Evolutionary conservation across 352 stramenopile genomes (phyloP).

Genomic region (Phytophthora sp.): DNA sequence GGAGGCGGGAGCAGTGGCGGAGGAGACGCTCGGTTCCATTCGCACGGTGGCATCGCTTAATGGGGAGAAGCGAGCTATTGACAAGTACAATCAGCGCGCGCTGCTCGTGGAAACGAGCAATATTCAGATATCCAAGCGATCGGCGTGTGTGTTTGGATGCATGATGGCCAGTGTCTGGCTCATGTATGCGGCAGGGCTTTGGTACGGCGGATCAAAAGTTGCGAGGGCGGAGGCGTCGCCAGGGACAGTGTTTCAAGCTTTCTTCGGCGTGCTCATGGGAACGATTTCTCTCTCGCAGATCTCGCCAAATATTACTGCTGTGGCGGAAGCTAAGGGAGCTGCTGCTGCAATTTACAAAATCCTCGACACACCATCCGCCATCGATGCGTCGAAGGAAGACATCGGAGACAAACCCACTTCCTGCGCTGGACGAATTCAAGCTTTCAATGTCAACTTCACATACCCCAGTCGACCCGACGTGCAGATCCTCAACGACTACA

Average conservation of each 20-base stretch:
- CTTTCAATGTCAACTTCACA: conserved; percentile 68
- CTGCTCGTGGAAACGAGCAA: conserved; percentile 26
- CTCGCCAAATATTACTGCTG: conserved; percentile 54
- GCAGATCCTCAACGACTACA: conserved; percentile 80
- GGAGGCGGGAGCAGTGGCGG: conserved; percentile 47
- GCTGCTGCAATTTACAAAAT: conserved; percentile 52
- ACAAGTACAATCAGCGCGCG: conserved; percentile 37
- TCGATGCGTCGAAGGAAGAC: conserved; percentile 43
- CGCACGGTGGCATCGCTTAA: conserved; percentile 47
- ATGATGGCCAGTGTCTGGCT: conserved; percentile 48
- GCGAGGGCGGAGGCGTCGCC: conserved; percentile 32
- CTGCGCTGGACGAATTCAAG: conserved; percentile 56
- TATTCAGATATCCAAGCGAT: conserved; percentile 21
- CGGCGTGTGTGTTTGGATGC: conserved; percentile 17
- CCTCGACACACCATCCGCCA: conserved; percentile 49
- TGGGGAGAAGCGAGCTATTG: conserved; percentile 32
- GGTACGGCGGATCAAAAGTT: conserved; percentile 59
- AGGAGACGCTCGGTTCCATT: conserved; percentile 52
- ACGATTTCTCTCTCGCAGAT: conserved; percentile 52
- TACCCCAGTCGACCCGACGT: conserved; percentile 73
- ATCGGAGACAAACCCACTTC: conserved; percentile 31
- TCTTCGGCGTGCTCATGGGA: conserved; percentile 62
- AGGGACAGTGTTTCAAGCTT: conserved; percentile 49
- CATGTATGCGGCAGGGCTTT: conserved; percentile 47
- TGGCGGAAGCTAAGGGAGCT: conserved; percentile 48